Evolutionary conservation across 371 early-diverging fungal genomes (phyloP), one percentile per base, ranked within the genome.

Genomic region (Mortierella sp.): DNA sequence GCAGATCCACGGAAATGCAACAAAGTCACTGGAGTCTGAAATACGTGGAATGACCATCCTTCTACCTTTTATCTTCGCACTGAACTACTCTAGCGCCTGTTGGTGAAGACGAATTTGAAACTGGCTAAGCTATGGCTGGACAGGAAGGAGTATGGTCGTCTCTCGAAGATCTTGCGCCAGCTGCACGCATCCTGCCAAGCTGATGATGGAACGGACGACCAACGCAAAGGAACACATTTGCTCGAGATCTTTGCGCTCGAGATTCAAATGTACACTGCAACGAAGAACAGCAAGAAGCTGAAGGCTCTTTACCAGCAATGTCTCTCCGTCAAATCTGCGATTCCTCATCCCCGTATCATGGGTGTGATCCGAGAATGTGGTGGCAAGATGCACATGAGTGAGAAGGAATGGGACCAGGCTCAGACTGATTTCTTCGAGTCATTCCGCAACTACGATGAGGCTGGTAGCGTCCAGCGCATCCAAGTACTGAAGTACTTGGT

Each of bases 321-420:
- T 69, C 67, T 94, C 28, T 81, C 84, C 37, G 92, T 98, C 58
- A 93, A 92, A 74, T 95, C 95, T 1, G 97, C 97, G 16, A 95
- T 97, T 31, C 95, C 98, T 3, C 97, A 96, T 72, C 97, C 97
- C 34, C 86, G 95, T 21, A 95, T 96, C 79, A 95, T 96, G 95
- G 98, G 96, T 34, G 91, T 96, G 28, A 96, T 98, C 67, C 90
- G 95, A 52, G 97, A 97, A 82, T 96, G 96, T 71, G 98, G 97
- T 47, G 98, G 97, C 34, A 98, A 97, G 78, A 96, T 98, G 96
- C 93, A 95, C 79, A 96, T 98, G 97, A 81, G 86, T 50, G 97
- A 96, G 81, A 90, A 91, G 81, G 90, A 95, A 70, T 98, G 97
- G 97, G 91, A 92, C 41, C 84, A 88, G 66, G 97, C 98, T 1